Conservation (phyloP, 2,329 filamentous ascomycete species). For the Aschersonia sp. region DNA sequence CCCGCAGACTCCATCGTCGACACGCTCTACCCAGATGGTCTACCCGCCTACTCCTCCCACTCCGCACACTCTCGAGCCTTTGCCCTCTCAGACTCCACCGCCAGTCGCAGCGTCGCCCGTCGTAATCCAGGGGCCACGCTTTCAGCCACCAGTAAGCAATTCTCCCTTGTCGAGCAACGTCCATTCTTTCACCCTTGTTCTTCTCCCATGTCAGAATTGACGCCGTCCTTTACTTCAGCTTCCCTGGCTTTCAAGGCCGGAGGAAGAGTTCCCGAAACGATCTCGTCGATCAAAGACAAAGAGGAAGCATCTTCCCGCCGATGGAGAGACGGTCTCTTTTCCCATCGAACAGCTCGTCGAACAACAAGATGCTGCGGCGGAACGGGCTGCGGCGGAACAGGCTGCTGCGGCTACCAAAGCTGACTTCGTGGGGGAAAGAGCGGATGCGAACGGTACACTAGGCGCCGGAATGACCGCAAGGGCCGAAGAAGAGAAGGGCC, state of each 20-base stretch:
- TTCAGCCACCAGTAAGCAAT: constrained; percentile 26
- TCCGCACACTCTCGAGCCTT: constrained; percentile 21
- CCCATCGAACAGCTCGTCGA: constrained; percentile 22
- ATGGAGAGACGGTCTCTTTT: constrained; percentile 25
- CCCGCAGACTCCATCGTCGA: constrained; percentile 38
- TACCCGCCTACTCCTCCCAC: constrained; percentile 32
- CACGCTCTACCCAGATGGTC: constrained; percentile 28
- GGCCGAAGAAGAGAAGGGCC: no score
- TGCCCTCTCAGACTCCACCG: constrained; percentile 5
- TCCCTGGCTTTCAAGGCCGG: constrained; percentile 41
- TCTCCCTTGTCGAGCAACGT: no score
- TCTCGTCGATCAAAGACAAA: constrained; percentile 22
- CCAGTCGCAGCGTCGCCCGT: neutral
- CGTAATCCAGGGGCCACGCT: no score
- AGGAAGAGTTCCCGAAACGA: constrained; percentile 32
- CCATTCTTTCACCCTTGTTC: no score
- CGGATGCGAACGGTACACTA: no score
- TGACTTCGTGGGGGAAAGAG: no score
- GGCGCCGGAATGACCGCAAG: no score
- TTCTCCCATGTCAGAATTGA: neutral
- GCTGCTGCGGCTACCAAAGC: neutral
- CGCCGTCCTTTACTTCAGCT: constrained; percentile 21
- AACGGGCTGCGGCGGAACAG: constrained; percentile 4
- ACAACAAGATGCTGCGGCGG: neutral
- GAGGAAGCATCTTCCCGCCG: constrained; percentile 24